Percentiles rank a stretch among this genome's conserved stretches.
phyloP scores from a whole-genome alignment of 1,139 yeast genomes.

The Yamadazyma kanchanaburiensis region DNA sequence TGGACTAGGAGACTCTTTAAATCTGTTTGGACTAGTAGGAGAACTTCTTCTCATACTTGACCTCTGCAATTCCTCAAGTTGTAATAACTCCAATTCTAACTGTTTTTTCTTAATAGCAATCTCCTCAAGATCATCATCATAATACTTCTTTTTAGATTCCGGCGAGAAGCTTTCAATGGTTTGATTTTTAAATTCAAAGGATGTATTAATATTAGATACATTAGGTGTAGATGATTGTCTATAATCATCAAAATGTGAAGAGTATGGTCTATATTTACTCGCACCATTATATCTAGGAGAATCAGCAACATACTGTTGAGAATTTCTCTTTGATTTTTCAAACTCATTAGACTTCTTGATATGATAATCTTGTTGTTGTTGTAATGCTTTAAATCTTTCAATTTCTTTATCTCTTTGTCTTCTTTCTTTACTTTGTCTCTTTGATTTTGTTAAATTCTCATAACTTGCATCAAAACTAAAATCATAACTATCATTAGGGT shows the following conservation, averaged over 20 bases:
- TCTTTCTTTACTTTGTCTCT: conserved; percentile 8
- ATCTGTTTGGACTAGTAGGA: conserved; percentile 7
- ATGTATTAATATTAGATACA: conserved; percentile 5
- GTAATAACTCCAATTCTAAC: conserved; percentile 38
- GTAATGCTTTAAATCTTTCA: conserved; percentile 28
- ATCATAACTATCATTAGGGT: conserved; percentile 14
- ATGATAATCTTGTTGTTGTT: conserved; percentile 31
- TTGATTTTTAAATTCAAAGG: conserved; percentile 17
- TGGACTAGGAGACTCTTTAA: conserved; percentile 6
- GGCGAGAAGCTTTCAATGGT: conserved; percentile 27
- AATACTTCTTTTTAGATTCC: conserved; percentile 2
- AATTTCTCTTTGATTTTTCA: conserved; percentile 16
- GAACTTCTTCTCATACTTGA: conserved; percentile 18
- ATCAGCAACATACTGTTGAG: conserved; percentile 15
- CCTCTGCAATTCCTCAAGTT: conserved; percentile 35
- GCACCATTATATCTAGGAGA: conserved; percentile 9
- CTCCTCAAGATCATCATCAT: conserved; percentile 22
- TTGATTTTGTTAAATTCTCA: conserved; percentile 19
- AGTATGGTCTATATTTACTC: conserved; percentile 17
- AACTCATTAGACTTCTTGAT: conserved; percentile 18
- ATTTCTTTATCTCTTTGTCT: conserved; percentile 26
- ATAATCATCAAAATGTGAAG: conserved; percentile 13
- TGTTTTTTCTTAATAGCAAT: conserved; percentile 34
- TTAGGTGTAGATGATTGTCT: conserved; percentile 12
- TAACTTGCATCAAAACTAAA: conserved; percentile 25